Percentiles rank a stretch among this genome's conserved stretches.
Evolutionary conservation across 495 filamentous ascomycete genomes (phyloP).

Genomic region (Cladorrhinum samala): DNA sequence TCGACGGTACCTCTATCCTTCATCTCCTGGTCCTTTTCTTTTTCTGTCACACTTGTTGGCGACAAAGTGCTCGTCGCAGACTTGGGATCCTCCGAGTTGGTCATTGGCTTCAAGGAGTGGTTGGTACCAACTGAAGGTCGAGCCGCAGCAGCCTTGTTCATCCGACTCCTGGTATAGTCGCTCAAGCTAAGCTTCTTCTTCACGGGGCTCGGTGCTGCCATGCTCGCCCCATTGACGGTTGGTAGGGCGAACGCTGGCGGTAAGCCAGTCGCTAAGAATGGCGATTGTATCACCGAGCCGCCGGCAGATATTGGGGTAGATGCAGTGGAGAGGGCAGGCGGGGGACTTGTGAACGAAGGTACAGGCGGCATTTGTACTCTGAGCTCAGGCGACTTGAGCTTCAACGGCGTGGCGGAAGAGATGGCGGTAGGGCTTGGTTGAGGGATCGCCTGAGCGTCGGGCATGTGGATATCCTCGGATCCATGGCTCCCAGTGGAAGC

Average conservation of each 20-base stretch:
- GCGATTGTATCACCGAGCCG: slow-evolving; percentile 45
- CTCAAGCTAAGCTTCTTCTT: slow-evolving; percentile 71
- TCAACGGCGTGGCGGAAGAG: slow-evolving; percentile 16
- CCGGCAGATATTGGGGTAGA: slow-evolving; percentile 41
- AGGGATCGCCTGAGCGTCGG: slow-evolving; percentile 17
- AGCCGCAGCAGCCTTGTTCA: slow-evolving; percentile 39
- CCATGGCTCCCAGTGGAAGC: slow-evolving; percentile 6
- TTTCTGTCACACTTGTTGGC: background rate
- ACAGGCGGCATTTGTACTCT: slow-evolving; percentile 48
- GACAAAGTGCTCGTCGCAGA: slow-evolving; percentile 16
- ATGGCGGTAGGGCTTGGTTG: slow-evolving; percentile 4
- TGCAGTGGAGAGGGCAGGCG: slow-evolving; percentile 23
- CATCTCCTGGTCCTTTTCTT: background rate
- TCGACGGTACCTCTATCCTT: too few relatives aligned
- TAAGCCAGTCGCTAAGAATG: slow-evolving; percentile 34
- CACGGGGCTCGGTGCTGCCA: slow-evolving; percentile 51
- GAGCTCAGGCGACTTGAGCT: slow-evolving; percentile 39
- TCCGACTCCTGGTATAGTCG: slow-evolving; percentile 58
- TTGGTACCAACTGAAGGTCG: slow-evolving; percentile 30
- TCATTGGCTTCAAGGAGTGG: slow-evolving; percentile 26
- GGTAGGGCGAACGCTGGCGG: slow-evolving; percentile 40
- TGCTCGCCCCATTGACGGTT: slow-evolving; percentile 34
- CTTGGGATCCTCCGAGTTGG: slow-evolving; percentile 37
- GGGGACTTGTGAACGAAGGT: slow-evolving; percentile 30
- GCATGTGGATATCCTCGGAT: slow-evolving; percentile 20